Percentiles rank a stretch among this genome's conserved stretches.
Conservation (phyloP, 2,329 filamentous ascomycete genomes). For the Xylariaceae sp. region DNA sequence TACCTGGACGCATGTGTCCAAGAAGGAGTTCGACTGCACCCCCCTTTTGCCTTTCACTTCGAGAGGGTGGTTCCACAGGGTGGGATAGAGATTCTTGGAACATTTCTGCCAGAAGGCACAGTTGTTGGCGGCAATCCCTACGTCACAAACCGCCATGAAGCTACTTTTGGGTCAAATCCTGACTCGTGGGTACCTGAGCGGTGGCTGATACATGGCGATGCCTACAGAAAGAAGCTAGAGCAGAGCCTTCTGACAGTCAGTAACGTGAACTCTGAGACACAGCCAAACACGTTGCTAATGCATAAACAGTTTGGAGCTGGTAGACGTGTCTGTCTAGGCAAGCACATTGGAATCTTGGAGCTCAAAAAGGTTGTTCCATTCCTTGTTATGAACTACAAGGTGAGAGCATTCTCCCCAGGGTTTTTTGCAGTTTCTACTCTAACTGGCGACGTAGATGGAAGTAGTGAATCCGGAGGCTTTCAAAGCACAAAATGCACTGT, state of each 20-base stretch:
- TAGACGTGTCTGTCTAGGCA: constrained; percentile 26
- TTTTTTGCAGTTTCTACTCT: neutral
- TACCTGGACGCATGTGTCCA: constrained; percentile 30
- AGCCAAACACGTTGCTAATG: too few species aligned
- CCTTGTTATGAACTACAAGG: constrained; percentile 28
- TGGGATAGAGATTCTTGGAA: constrained; percentile 20
- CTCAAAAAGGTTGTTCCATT: constrained; percentile 29
- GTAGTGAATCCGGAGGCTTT: constrained; percentile 4
- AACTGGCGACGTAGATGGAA: neutral
- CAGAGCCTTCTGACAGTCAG: constrained; percentile 20
- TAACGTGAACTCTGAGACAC: too few species aligned
- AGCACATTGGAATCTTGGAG: constrained; percentile 28
- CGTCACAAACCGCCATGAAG: constrained; percentile 23
- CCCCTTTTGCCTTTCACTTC: constrained; percentile 25
- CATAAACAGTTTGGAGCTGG: constrained; percentile 24
- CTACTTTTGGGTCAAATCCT: constrained; percentile 21
- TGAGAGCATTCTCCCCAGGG: constrained; percentile 10
- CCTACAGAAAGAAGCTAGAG: constrained; percentile 17
- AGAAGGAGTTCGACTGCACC: constrained; percentile 29
- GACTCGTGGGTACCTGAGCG: constrained; percentile 25
- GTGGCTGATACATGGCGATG: constrained; percentile 18
- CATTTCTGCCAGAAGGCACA: constrained; percentile 23
- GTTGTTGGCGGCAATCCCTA: constrained; percentile 26
- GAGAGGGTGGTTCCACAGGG: constrained; percentile 27
- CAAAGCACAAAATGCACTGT: neutral